phyloP scores from a whole-genome alignment of 1,284 basidiomycete species.

The Dichomitus squalens region DNA sequence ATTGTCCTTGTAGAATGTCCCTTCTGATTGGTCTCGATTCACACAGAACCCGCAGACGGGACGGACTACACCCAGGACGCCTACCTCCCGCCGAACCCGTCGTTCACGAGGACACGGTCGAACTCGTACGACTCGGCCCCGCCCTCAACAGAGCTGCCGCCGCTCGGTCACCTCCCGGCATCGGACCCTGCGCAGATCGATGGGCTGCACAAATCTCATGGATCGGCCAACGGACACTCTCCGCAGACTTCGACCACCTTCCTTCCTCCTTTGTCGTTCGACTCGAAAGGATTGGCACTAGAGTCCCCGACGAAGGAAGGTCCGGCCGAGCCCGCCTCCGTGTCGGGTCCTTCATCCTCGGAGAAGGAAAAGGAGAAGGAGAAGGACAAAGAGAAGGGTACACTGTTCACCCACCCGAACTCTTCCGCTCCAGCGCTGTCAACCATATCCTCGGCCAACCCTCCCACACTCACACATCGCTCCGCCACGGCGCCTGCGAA shows the following conservation, averaged over 20 bases:
- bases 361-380: not conserved
- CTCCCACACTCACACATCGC: constrained; percentile 58
- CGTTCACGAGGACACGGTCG: constrained; percentile 61
- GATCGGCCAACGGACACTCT: constrained; percentile 37
- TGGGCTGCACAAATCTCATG: constrained; percentile 71
- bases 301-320: constrained; percentile 41
- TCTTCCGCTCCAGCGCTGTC: constrained; percentile 89
- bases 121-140: constrained; percentile 78
- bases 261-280: constrained; percentile 67
- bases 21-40: constrained; percentile 26
- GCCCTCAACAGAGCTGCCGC: constrained; percentile 59
- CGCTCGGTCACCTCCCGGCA: constrained; percentile 76
- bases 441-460: constrained; percentile 44
- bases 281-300: constrained; percentile 36
- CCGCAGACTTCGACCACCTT: constrained; percentile 33
- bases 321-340: constrained; percentile 27
- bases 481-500: constrained; percentile 71
- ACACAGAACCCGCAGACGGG: constrained; percentile 50
- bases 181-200: constrained; percentile 87
- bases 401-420: constrained; percentile 77
- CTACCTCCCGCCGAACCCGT: constrained; percentile 49
- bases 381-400: constrained; percentile 26
- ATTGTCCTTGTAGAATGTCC: constrained; percentile 10
- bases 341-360: constrained; percentile 28
- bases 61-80: constrained; percentile 62